These are phyloP conservation scores for Amanita muscaria DNA, from an alignment of 768 basidiomycete species.

Conservation along the genomic window DNA sequence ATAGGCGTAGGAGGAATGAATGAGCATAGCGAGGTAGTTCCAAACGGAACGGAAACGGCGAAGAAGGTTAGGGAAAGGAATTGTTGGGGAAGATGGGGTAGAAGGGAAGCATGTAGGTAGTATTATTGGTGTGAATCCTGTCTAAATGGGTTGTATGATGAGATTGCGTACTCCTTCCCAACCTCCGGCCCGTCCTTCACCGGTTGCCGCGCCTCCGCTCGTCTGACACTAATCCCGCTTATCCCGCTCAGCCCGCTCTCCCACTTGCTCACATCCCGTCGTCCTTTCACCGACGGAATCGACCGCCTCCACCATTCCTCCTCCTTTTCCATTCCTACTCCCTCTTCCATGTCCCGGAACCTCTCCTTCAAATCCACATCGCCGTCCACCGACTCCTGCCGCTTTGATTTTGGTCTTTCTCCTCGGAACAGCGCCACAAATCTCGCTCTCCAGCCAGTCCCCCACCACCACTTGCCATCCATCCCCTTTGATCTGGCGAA, in stretches of 20 bases:
- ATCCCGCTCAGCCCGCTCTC: slow-evolving; percentile 18
- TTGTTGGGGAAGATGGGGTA: not conserved
- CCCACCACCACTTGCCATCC: slow-evolving; percentile 32
- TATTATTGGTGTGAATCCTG: not conserved
- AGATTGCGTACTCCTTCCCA: slow-evolving; percentile 12
- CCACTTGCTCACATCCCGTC: slow-evolving; percentile 7
- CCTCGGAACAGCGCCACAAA: slow-evolving; percentile 46
- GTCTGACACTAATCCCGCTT: too few relatives aligned
- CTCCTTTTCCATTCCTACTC: slow-evolving; percentile 20
- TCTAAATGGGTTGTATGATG: not conserved
- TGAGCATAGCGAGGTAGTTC: slow-evolving; percentile 28
- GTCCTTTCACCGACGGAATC: slow-evolving; percentile 8
- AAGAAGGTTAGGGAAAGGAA: not conserved
- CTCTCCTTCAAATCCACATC: slow-evolving; percentile 29
- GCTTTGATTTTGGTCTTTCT: too few relatives aligned
- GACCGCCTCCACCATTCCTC: slow-evolving; percentile 12
- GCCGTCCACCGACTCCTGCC: too few relatives aligned
- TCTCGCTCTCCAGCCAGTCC: slow-evolving; percentile 50
- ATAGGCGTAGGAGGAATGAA: slow-evolving; percentile 30
- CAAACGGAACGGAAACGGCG: slow-evolving; percentile 11
- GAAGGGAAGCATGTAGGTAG: not conserved
- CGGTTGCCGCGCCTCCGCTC: slow-evolving; percentile 79
- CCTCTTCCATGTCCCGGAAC: slow-evolving; percentile 28
- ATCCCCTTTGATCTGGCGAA: slow-evolving; percentile 58
- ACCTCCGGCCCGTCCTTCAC: slow-evolving; percentile 32